Conservation (phyloP, 2,329 filamentous ascomycete genomes). For the Scorias spongiosa region DNA sequence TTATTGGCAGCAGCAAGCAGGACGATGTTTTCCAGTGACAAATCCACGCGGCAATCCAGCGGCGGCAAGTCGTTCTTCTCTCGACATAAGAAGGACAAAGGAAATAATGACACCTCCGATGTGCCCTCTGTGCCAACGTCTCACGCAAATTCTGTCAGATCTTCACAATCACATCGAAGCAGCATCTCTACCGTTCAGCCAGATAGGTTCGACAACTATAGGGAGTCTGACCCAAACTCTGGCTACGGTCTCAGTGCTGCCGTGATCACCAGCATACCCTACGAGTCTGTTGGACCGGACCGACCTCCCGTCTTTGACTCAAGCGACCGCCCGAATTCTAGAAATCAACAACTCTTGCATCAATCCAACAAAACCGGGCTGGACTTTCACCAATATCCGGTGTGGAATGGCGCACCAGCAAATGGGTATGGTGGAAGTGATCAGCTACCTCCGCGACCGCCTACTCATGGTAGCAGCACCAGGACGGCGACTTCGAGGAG, state of each 20-base stretch:
- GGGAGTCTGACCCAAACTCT: constrained; percentile 13
- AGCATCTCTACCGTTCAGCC: constrained; percentile 28
- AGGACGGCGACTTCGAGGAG: constrained; percentile 6
- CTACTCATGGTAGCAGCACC: constrained; percentile 12
- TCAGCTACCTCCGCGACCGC: constrained; percentile 28
- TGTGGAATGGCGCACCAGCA: constrained; percentile 11
- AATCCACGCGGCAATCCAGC: constrained; percentile 71
- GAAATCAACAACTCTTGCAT: constrained; percentile 63
- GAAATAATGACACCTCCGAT: constrained; percentile 46
- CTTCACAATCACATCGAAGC: constrained; percentile 54
- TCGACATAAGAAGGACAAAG: constrained; percentile 61
- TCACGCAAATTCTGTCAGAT: constrained; percentile 51
- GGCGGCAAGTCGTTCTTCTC: constrained; percentile 77
- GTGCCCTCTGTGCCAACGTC: constrained; percentile 37
- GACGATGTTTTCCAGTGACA: constrained; percentile 33
- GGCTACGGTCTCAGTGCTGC: constrained; percentile 63
- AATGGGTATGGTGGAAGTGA: constrained; percentile 28
- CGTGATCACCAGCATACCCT: constrained; percentile 76
- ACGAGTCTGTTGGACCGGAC: constrained; percentile 54
- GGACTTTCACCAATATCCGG: constrained; percentile 85
- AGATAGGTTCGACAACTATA: constrained; percentile 9
- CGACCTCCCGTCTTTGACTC: constrained; percentile 59
- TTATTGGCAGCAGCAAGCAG: neutral
- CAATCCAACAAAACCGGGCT: constrained; percentile 62
- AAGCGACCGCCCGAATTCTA: constrained; percentile 43